Evolutionary conservation across 768 basidiomycete species (phyloP).

Genomic region (Polyporus arcularius): DNA sequence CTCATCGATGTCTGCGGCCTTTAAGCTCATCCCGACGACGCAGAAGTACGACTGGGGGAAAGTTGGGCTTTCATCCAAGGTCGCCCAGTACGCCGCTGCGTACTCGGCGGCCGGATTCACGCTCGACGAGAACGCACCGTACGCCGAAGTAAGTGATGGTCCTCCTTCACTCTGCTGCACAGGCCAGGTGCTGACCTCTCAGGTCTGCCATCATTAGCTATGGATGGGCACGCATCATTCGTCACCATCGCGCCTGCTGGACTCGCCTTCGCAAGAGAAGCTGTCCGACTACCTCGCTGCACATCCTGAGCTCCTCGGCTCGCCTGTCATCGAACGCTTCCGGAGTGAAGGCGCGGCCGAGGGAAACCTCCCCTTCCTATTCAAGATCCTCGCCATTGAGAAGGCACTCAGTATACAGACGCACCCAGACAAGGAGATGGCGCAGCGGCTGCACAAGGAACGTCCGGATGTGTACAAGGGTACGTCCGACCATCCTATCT

Average conservation of each 20-base stretch:
- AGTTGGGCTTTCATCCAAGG: slow-evolving; percentile 77
- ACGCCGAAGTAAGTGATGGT: slow-evolving; percentile 78
- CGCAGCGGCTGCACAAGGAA: slow-evolving; percentile 44
- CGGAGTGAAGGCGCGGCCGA: slow-evolving; percentile 24
- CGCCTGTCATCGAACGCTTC: slow-evolving; percentile 23
- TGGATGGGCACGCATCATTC: slow-evolving; percentile 99
- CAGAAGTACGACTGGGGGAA: slow-evolving; percentile 98
- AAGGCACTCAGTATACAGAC: slow-evolving; percentile 66
- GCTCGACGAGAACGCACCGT: slow-evolving; percentile 72
- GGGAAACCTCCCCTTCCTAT: slow-evolving; percentile 49
- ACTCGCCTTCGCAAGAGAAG: slow-evolving; percentile 43
- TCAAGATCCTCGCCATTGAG: slow-evolving; percentile 60
- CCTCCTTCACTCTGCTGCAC: neutral
- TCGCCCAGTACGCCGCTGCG: slow-evolving; percentile 78
- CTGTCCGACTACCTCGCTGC: slow-evolving; percentile 64
- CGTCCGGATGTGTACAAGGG: slow-evolving; percentile 92
- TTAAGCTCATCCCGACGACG: slow-evolving; percentile 80
- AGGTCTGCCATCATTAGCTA: slow-evolving; percentile 49
- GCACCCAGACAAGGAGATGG: slow-evolving; percentile 57
- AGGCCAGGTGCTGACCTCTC: neutral
- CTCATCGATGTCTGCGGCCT: slow-evolving; percentile 42
- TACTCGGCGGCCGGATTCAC: slow-evolving; percentile 63
- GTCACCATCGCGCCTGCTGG: slow-evolving; percentile 54
- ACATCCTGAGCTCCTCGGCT: slow-evolving; percentile 63
- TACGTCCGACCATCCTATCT: slow-evolving; percentile 33